These are phyloP conservation scores for Fraxinus americana DNA, from an alignment of 257 asterid genomes.

Conservation along the genomic window DNA sequence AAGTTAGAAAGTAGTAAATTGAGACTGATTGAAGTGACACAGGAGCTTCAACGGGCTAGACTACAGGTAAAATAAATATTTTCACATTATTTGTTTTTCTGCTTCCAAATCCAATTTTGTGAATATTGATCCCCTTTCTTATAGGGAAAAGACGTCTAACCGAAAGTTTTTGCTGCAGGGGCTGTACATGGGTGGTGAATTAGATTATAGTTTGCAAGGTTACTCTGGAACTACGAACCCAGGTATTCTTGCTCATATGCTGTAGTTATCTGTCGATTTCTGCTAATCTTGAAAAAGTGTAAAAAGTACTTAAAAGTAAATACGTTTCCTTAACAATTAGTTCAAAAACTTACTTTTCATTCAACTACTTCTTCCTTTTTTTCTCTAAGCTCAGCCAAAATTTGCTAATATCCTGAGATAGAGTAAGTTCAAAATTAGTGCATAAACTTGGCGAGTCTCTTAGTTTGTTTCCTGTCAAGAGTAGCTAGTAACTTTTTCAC, in stretches of 20 bases:
- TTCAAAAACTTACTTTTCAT: background rate
- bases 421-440: background rate
- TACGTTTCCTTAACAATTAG: background rate
- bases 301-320: background rate
- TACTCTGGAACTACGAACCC: constrained; percentile 60
- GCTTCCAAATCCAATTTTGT: background rate
- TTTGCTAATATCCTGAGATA: background rate
- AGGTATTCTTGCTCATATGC: constrained; percentile 40
- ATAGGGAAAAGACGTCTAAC: constrained; percentile 19
- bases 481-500: too few relatives aligned
- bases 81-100: constrained; percentile 6
- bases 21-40: constrained; percentile 78
- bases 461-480: too few relatives aligned
- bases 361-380: background rate
- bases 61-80: constrained; percentile 57
- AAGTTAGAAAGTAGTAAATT: constrained; percentile 78
- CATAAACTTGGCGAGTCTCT: background rate
- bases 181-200: constrained; percentile 45
- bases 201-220: constrained; percentile 59
- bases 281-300: background rate
- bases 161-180: constrained; percentile 53
- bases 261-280: background rate
- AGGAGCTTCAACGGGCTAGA: constrained; percentile 71
- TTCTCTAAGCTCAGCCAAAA: background rate
- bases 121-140: background rate